Conservation (phyloP, 148 eudicot genomes). For the Amaranthus cruentus region DNA sequence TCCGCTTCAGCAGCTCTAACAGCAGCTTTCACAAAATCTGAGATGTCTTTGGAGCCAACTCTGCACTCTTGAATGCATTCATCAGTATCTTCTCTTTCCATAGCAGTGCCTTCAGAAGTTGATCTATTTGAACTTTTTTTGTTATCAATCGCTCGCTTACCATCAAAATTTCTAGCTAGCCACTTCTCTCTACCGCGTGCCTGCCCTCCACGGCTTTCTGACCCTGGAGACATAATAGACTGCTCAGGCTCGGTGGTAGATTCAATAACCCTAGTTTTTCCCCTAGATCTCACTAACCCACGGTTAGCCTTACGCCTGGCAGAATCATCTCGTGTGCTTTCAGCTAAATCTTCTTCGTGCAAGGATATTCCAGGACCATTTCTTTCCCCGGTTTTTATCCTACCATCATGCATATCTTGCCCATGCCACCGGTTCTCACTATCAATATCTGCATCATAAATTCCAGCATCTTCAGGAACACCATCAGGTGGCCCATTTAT, state of each 20-base stretch:
- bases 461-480: conserved; percentile 34
- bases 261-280: conserved; percentile 49
- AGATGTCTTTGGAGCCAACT: conserved; percentile 75
- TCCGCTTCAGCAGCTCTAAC: conserved; percentile 97
- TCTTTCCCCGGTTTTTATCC: conserved; percentile 42
- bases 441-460: conserved; percentile 40
- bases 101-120: conserved; percentile 30
- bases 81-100: conserved; percentile 70
- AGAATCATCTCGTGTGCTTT: conserved; percentile 51
- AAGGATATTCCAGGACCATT: conserved; percentile 41
- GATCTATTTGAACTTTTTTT: conserved; percentile 33
- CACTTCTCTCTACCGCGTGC: conserved; percentile 50
- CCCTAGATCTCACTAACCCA: conserved; percentile 42
- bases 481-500: conserved; percentile 36
- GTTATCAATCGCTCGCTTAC: conserved; percentile 38
- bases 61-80: conserved; percentile 69
- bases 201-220: conserved; percentile 61
- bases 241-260: conserved; percentile 50
- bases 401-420: conserved; percentile 51
- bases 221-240: conserved; percentile 50
- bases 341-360: conserved; percentile 57
- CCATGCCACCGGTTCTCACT: conserved; percentile 45
- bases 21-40: conserved; percentile 81
- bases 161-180: conserved; percentile 37
- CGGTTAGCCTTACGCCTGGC: conserved; percentile 52